Conservation (phyloP, 208 protist genomes). For the Leishmania arabica region DNA sequence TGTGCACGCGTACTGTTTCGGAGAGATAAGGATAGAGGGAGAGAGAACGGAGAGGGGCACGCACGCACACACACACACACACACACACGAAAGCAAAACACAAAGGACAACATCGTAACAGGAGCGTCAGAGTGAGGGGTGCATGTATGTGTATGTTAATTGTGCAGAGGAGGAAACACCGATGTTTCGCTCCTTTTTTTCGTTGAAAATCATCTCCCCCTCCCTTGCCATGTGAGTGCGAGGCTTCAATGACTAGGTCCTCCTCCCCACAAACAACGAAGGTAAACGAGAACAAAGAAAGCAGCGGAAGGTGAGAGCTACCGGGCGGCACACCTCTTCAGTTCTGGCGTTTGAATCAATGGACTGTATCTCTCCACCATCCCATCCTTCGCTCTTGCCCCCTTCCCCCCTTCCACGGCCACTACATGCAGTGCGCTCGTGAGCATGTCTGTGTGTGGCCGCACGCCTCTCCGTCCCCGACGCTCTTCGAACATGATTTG, state of each 20-base stretch:
- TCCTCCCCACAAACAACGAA: background rate
- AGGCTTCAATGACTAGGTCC: background rate
- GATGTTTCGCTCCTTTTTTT: background rate
- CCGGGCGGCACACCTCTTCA: background rate
- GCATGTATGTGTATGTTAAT: background rate
- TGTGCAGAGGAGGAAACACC: background rate
- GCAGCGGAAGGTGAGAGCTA: background rate
- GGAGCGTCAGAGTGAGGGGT: background rate
- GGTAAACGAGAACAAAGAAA: background rate
- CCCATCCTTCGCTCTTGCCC: background rate
- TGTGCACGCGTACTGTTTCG: background rate
- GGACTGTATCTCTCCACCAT: background rate
- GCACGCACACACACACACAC: background rate
- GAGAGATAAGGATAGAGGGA: background rate
- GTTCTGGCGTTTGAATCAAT: background rate
- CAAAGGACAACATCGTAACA: background rate
- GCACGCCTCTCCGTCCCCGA: background rate
- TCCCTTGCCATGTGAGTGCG: too few relatives aligned
- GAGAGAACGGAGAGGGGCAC: background rate
- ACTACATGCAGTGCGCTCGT: background rate
- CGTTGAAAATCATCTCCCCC: background rate
- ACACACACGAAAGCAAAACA: background rate
- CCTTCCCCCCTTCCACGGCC: background rate
- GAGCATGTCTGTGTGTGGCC: background rate
- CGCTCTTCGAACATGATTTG: background rate